Percentiles rank a stretch among this genome's conserved stretches.
Conservation (phyloP, 23 red algal species). For the Gracilariopsis chorda region DNA sequence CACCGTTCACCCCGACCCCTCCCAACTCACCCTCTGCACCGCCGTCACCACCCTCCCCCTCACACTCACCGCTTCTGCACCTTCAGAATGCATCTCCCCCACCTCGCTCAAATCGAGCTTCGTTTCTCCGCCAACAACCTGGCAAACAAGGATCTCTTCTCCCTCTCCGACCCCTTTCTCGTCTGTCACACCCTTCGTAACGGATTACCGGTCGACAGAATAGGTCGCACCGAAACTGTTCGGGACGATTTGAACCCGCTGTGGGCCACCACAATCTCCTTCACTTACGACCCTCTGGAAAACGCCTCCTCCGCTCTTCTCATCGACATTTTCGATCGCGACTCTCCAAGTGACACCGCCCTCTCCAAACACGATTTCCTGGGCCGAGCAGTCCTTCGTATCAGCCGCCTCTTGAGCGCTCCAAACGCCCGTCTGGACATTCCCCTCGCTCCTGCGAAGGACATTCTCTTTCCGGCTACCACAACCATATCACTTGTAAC, state of each 20-base stretch:
- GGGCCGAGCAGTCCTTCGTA: conserved; percentile 28
- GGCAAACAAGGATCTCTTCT: conserved; percentile 53
- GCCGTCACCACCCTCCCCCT: background rate
- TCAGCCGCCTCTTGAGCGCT: background rate
- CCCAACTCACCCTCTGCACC: background rate
- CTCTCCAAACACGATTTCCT: conserved; percentile 53
- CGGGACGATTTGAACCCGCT: conserved; percentile 54
- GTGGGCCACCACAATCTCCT: conserved; percentile 56
- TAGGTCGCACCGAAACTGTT: conserved; percentile 51
- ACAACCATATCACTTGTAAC: background rate
- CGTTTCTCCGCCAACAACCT: conserved; percentile 36
- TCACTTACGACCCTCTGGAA: background rate
- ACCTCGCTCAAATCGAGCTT: conserved; percentile 24
- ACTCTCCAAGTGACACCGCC: background rate
- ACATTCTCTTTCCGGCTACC: background rate
- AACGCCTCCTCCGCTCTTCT: background rate
- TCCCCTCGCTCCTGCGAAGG: background rate
- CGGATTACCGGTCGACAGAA: background rate
- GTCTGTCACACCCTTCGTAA: conserved; percentile 37
- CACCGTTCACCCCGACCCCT: no score
- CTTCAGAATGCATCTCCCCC: background rate
- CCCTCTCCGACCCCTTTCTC: conserved; percentile 53
- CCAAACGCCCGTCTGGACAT: conserved; percentile 6
- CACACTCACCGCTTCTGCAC: background rate
- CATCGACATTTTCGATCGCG: conserved; percentile 42